Conservation (phyloP, 2,329 filamentous ascomycete species). For the Ceratocystis variospora region DNA sequence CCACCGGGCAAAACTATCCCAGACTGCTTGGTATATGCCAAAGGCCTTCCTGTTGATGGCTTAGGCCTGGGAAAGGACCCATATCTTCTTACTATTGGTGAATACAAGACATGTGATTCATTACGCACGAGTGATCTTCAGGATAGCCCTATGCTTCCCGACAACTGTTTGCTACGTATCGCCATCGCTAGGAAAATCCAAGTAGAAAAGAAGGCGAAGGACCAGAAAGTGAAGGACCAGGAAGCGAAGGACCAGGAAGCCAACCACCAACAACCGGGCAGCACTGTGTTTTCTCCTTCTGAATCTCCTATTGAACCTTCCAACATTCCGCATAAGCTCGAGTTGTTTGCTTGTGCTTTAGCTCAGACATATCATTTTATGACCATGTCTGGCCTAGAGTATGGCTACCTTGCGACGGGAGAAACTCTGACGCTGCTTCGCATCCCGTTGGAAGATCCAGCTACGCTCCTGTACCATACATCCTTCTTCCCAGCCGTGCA, state of each 20-base stretch:
- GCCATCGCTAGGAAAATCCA: not conserved
- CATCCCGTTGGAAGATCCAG: not conserved
- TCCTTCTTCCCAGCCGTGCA: not conserved
- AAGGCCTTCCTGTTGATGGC: fast-evolving
- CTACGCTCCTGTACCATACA: not conserved
- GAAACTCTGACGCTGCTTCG: not conserved
- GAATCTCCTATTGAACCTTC: too few species aligned
- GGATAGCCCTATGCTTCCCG: too few species aligned
- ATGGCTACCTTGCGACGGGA: not conserved
- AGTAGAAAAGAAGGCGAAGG: too few species aligned
- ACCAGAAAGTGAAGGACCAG: not conserved
- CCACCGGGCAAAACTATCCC: too few species aligned
- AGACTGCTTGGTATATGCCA: too few species aligned
- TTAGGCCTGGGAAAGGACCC: too few species aligned
- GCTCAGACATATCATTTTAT: not conserved
- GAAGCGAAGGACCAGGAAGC: too few species aligned
- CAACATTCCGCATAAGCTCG: too few species aligned
- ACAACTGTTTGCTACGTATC: not conserved
- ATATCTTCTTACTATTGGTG: not conserved
- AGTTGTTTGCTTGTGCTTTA: not conserved
- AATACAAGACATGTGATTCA: not conserved
- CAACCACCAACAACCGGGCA: not conserved
- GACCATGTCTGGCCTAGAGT: not conserved
- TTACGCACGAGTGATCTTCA: not conserved
- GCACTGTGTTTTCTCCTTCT: too few species aligned